A percentile compares a stretch with the other conserved stretches of the same genome.
Evolutionary conservation across 2,329 filamentous ascomycete species (phyloP).

Genomic region (Stachybotrys elegans): DNA sequence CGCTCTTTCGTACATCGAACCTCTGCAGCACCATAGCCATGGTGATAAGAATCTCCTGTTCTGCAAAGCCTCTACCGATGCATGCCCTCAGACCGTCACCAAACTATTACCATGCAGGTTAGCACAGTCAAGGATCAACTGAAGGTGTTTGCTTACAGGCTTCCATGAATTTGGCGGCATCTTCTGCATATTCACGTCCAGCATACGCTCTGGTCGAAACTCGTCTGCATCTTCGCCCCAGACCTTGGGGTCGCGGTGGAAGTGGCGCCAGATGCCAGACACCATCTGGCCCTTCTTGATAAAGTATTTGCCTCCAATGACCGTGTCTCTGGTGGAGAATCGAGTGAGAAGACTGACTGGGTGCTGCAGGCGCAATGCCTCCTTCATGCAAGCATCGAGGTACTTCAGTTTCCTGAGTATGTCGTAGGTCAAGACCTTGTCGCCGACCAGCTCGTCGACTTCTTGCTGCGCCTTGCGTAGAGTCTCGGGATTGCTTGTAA

Average conservation of each 20-base stretch:
- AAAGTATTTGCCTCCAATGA: slow-evolving; percentile 53
- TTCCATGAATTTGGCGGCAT: slow-evolving; percentile 43
- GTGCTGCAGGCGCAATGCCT: slow-evolving; percentile 16
- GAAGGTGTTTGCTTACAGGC: not conserved
- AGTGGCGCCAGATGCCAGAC: slow-evolving; percentile 37
- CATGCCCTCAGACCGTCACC: slow-evolving; percentile 60
- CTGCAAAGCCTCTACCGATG: slow-evolving; percentile 62
- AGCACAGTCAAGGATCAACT: slow-evolving; percentile 29
- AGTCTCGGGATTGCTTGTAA: slow-evolving; percentile 51
- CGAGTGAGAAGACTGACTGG: slow-evolving; percentile 1
- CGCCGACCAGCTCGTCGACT: slow-evolving; percentile 52
- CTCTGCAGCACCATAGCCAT: slow-evolving; percentile 56
- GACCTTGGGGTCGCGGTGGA: slow-evolving; percentile 53
- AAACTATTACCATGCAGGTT: slow-evolving; percentile 30
- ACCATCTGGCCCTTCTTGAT: slow-evolving; percentile 42
- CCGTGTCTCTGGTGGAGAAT: slow-evolving; percentile 20
- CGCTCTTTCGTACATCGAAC: slow-evolving; percentile 50
- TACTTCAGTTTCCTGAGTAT: not conserved
- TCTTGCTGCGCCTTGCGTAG: slow-evolving; percentile 54
- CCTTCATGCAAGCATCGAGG: not conserved
- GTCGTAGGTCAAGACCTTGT: slow-evolving; percentile 18
- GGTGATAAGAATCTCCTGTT: slow-evolving; percentile 57
- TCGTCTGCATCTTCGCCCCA: slow-evolving; percentile 56
- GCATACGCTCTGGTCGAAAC: slow-evolving; percentile 61
- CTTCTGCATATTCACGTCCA: slow-evolving; percentile 55